Evolutionary conservation across 257 asterid genomes (phyloP), one percentile per base, ranked within the genome.

Genomic region (Nicotiana noctiflora): DNA sequence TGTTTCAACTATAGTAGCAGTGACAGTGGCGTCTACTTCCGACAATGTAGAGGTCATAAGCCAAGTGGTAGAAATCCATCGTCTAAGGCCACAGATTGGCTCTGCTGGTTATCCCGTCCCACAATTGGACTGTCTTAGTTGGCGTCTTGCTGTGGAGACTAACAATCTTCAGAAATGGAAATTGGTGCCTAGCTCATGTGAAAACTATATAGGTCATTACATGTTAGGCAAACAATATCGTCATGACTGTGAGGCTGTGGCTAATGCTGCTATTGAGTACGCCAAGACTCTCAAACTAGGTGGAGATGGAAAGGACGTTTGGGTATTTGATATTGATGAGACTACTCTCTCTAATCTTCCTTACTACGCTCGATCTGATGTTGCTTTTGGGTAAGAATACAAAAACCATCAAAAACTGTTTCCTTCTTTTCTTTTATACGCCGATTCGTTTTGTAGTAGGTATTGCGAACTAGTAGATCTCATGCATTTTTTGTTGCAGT

Each of bases 131-230:
- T 91, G 97, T 86, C 90, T 84, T 5, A 91, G 94, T 84, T 92
- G 97, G 97, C 91, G 96, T 65, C 83, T 92, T 6, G 93, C 89
- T 3, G 96, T 90, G 52, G 97, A 92, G 83, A 87, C 96, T 1
- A 55, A 89, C 86, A 91, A 90, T 86, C 31, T 87, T 46, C 83
- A 34, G 0, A 40, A 79, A 67, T 91, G 93, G 94, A 53, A 11
- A 11, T 3, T 82, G 64, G 89, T 91, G 19, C 96, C 94, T 0
- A 44, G 8, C n/a, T 40, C 87, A 0, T 93, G 97, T 27, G 91
- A 77, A 75, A 12, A 46, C 14, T 93, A 93, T 70, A 67, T 93
- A 2, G 92, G 93, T 3, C 87, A 89, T 25, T 93, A 93, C 87
- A 90, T 93, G 90, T 21, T 87, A 7, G 94, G 96, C 18, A 37